These are phyloP conservation scores for Elsinoe australis DNA, from an alignment of 2,329 filamentous ascomycete species.

Conservation along the genomic window DNA sequence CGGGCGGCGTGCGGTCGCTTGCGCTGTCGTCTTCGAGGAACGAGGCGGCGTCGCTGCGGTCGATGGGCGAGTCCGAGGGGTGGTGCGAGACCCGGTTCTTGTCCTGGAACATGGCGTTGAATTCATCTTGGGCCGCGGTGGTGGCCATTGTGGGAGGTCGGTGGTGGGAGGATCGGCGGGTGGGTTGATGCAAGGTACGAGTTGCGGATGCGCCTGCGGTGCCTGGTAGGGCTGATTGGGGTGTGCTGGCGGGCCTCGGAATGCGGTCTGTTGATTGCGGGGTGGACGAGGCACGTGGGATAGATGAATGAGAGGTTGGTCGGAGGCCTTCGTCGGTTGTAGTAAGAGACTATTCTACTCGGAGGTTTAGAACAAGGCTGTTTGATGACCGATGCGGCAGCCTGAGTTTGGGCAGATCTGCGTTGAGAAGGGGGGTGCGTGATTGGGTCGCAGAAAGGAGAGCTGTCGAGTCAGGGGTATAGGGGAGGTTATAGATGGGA, in stretches of 20 bases:
- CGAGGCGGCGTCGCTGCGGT: constrained; percentile 35
- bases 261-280: too few species aligned
- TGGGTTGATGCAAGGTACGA: not conserved
- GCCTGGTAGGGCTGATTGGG: constrained; percentile 14
- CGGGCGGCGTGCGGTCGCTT: constrained; percentile 30
- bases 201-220: too few species aligned
- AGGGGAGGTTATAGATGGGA: not conserved
- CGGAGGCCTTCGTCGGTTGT: too few species aligned
- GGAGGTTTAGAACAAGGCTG: constrained; percentile 2
- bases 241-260: too few species aligned
- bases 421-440: constrained; percentile 3
- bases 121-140: constrained; percentile 43
- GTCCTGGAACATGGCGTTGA: constrained; percentile 44
- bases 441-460: constrained; percentile 14
- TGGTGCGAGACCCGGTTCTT: constrained; percentile 38
- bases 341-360: not conserved
- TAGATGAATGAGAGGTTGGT: not conserved
- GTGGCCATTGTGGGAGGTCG: constrained; percentile 19
- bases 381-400: constrained; percentile 1
- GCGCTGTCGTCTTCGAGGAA: constrained; percentile 36
- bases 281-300: constrained; percentile 13
- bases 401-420: not conserved
- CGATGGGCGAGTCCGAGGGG: constrained; percentile 39
- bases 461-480: constrained; percentile 14
- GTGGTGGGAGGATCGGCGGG: not conserved